These are phyloP conservation scores for Lactifluus subvellereus DNA, from an alignment of 768 basidiomycete species.

Conservation along the genomic window DNA sequence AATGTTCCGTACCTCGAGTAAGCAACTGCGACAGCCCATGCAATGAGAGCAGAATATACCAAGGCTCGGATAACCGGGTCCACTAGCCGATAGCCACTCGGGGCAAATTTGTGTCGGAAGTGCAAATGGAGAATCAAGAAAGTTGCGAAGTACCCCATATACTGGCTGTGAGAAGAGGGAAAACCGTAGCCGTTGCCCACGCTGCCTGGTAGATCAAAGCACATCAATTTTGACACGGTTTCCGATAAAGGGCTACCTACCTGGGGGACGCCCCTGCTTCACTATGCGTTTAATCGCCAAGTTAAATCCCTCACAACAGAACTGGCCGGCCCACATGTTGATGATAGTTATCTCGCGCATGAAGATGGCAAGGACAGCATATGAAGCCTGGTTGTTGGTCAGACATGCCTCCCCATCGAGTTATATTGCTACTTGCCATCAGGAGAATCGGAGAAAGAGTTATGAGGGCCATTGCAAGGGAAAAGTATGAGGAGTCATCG, in stretches of 20 bases:
- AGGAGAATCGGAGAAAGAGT: slow-evolving; percentile 33
- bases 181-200: slow-evolving; percentile 76
- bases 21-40: slow-evolving; percentile 62
- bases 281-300: slow-evolving; percentile 59
- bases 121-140: slow-evolving; percentile 71
- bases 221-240: slow-evolving; percentile 1
- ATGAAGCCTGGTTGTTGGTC: slow-evolving; percentile 52
- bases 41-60: slow-evolving; percentile 45
- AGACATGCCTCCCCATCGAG: background rate
- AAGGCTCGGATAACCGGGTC: slow-evolving; percentile 45
- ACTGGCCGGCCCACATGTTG: slow-evolving; percentile 79
- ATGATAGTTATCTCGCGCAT: slow-evolving; percentile 77
- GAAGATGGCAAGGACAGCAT: slow-evolving; percentile 66
- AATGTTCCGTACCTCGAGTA: slow-evolving; percentile 59
- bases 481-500: slow-evolving; percentile 28
- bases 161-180: slow-evolving; percentile 85
- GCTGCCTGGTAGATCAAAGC: slow-evolving; percentile 36
- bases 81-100: slow-evolving; percentile 45
- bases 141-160: slow-evolving; percentile 81
- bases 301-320: slow-evolving; percentile 66
- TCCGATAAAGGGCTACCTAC: slow-evolving; percentile 36
- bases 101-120: slow-evolving; percentile 58
- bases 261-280: slow-evolving; percentile 61
- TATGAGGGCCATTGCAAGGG: slow-evolving; percentile 30
- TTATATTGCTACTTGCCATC: slow-evolving; percentile 24